A percentile compares a stretch with the other conserved stretches of the same genome.
Evolutionary conservation across 148 eudicot genomes (phyloP).

Genomic region (Fagopyrum homotropicum): DNA sequence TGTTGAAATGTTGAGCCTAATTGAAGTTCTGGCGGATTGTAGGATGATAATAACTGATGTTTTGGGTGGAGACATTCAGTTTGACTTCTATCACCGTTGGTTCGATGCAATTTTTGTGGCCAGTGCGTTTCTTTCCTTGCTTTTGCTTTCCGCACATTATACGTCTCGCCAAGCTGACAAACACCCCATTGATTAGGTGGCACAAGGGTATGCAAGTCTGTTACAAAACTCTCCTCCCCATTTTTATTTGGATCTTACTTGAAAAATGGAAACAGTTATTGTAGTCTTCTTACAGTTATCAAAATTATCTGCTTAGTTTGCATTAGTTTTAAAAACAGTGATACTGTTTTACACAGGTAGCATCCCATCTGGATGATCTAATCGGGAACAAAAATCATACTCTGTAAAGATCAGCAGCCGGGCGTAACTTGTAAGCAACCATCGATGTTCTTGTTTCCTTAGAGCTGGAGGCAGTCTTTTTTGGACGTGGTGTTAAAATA

Average conservation of each 20-base stretch:
- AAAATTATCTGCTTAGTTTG: neutral
- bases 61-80: slow-evolving; percentile 95
- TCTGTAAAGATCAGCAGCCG: neutral
- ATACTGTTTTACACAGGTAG: neutral
- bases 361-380: neutral
- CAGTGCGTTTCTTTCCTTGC: slow-evolving; percentile 90
- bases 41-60: slow-evolving; percentile 98
- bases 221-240: neutral
- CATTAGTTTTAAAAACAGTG: neutral
- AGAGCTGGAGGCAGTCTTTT: neutral
- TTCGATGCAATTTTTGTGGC: slow-evolving; percentile 97
- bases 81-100: slow-evolving; percentile 97
- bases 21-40: slow-evolving; percentile 17
- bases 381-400: neutral
- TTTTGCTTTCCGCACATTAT: slow-evolving; percentile 95
- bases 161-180: slow-evolving; percentile 89
- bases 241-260: neutral
- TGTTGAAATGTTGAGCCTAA: neutral
- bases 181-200: slow-evolving; percentile 57
- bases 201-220: neutral
- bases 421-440: neutral
- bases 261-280: too few relatives aligned
- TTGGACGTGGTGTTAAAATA: neutral
- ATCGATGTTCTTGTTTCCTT: neutral
- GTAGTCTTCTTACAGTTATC: neutral